A percentile compares a stretch with the other conserved stretches of the same genome.
These are phyloP conservation scores for Penicillium sp. DNA, from an alignment of 2,329 filamentous ascomycete genomes.

Conservation along the genomic window DNA sequence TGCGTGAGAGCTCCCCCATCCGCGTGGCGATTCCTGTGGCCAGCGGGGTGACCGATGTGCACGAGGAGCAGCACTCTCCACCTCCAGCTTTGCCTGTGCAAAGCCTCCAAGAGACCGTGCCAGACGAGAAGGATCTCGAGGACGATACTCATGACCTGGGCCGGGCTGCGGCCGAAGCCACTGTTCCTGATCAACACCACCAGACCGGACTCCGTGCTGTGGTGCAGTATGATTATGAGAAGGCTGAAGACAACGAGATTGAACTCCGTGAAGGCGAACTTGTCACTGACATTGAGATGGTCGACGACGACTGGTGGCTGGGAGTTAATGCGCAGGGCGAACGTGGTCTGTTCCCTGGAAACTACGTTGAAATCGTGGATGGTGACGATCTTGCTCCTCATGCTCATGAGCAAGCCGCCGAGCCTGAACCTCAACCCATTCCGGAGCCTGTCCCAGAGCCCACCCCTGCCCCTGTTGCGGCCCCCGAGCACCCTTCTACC, in stretches of 20 bases:
- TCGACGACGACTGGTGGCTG: conserved; percentile 99
- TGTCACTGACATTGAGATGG: conserved; percentile 91
- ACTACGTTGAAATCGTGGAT: conserved; percentile 87
- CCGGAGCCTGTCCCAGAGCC: conserved; percentile 33
- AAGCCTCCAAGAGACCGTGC: conserved; percentile 62
- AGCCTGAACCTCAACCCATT: conserved; percentile 19
- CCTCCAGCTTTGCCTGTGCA: conserved; percentile 58
- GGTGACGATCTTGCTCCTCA: conserved; percentile 48
- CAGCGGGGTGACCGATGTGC: conserved; percentile 53
- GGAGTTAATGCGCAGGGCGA: conserved; percentile 84
- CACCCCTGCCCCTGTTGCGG: conserved; percentile 36
- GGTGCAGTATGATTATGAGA: conserved; percentile 94
- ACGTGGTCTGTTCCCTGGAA: conserved; percentile 89
- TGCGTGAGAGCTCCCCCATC: conserved; percentile 70
- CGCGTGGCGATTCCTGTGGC: conserved; percentile 83
- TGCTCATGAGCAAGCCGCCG: conserved; percentile 21
- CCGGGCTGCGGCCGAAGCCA: conserved; percentile 60
- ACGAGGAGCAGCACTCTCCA: conserved; percentile 43
- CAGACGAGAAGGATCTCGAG: conserved; percentile 65
- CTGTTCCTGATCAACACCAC: conserved; percentile 49
- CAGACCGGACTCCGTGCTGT: conserved; percentile 67
- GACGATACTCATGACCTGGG: conserved; percentile 61
- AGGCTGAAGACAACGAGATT: conserved; percentile 95
- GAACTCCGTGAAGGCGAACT: conserved; percentile 85
- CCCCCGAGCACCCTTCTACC: conserved; percentile 14